Evolutionary conservation across 306 rosid genomes (phyloP).

Genomic region (Lupinus albus): DNA sequence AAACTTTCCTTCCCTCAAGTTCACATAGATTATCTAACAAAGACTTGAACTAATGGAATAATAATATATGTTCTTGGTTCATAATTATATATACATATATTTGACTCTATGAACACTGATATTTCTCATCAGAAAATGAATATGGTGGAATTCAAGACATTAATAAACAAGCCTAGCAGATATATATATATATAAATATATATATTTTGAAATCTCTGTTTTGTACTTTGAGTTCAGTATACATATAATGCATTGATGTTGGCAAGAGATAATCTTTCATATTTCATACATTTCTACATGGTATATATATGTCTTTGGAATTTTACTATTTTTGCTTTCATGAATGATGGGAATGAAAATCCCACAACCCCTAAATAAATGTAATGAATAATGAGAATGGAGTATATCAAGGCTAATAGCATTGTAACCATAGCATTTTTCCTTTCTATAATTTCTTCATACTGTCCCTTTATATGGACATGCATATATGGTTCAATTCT

Average conservation of each 20-base stretch:
- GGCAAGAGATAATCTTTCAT: neutral
- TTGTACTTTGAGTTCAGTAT: neutral
- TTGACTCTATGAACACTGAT: neutral
- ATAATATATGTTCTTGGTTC: neutral
- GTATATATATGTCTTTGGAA: neutral
- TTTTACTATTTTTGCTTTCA: neutral
- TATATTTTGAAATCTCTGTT: neutral
- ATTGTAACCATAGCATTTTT: too few relatives aligned
- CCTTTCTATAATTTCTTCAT: too few relatives aligned
- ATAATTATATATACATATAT: neutral
- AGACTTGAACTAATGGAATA: constrained; percentile 5
- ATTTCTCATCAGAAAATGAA: neutral
- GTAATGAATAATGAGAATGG: neutral
- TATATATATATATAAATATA: too few relatives aligned
- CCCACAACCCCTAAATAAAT: neutral
- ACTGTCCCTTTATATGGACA: too few relatives aligned
- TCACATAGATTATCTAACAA: neutral
- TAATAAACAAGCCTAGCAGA: constrained; percentile 7
- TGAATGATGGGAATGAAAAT: neutral
- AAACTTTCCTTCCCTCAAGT: neutral
- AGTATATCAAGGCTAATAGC: neutral
- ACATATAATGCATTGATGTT: neutral
- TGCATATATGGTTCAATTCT: neutral
- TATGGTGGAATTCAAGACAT: neutral
- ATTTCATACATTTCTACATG: neutral